Conservation (phyloP, 139 green algal species). For the Coccomyxa sp. region DNA sequence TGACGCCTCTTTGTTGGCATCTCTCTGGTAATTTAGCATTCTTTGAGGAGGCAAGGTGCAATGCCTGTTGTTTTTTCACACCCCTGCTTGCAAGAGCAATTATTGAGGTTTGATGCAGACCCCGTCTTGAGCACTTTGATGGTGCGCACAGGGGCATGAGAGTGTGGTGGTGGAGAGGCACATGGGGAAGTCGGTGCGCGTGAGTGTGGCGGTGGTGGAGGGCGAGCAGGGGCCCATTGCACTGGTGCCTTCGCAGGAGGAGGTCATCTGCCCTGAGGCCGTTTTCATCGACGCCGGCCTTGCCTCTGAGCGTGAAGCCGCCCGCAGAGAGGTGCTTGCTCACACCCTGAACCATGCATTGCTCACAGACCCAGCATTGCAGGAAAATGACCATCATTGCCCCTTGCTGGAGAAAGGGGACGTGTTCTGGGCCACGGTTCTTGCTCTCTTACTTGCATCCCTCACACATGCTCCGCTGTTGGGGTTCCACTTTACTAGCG, state of each 20-base stretch:
- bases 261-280: constrained; percentile 17
- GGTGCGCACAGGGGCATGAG: not conserved
- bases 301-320: constrained; percentile 42
- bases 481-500: too few relatives aligned
- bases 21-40: not conserved
- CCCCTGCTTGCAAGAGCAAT: not conserved
- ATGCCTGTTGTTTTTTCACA: not conserved
- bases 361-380: not conserved
- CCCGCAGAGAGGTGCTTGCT: constrained; percentile 8
- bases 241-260: constrained; percentile 56
- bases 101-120: not conserved
- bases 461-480: too few relatives aligned
- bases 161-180: not conserved
- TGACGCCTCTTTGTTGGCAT: not conserved
- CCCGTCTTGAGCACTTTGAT: not conserved
- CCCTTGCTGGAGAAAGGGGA: not conserved
- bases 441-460: too few relatives aligned
- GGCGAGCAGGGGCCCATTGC: constrained; percentile 37
- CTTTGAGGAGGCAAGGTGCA: not conserved
- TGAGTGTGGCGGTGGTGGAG: not conserved
- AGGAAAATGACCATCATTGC: not conserved
- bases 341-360: constrained; percentile 6
- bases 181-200: not conserved
- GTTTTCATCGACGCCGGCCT: constrained; percentile 13
- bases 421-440: not conserved